Percentiles rank a stretch among this genome's conserved stretches.
phyloP scores from a whole-genome alignment of 2,329 filamentous ascomycete genomes.

The Cytospora chrysosperma region DNA sequence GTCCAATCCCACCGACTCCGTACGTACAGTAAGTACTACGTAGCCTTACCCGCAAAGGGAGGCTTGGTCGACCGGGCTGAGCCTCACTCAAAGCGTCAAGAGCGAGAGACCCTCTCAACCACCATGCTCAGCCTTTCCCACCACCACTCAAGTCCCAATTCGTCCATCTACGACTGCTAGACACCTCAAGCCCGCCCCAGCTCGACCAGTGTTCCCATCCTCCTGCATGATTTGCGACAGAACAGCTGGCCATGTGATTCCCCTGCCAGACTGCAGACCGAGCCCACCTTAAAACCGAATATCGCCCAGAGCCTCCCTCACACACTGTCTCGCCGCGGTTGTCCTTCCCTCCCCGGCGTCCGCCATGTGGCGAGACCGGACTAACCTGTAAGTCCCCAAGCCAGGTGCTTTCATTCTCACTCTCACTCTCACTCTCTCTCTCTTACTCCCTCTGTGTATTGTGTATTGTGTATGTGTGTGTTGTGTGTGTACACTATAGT shows the following conservation, averaged over 20 bases:
- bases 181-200: neutral
- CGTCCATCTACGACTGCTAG: slow-evolving; percentile 9
- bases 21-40: neutral
- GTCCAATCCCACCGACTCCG: neutral
- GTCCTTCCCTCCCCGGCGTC: slow-evolving; percentile 41
- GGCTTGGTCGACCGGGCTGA: slow-evolving; percentile 4
- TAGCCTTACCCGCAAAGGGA: slow-evolving; percentile 9
- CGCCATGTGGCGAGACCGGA: slow-evolving; percentile 98
- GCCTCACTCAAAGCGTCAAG: no score
- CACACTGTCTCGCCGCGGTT: slow-evolving; percentile 22
- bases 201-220: neutral
- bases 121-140: slow-evolving; percentile 17
- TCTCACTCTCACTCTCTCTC: no score
- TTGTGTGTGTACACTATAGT: no score
- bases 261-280: slow-evolving; percentile 6
- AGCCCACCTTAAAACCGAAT: neutral
- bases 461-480: no score
- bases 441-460: no score
- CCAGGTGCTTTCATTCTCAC: neutral
- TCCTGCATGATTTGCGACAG: slow-evolving; percentile 15
- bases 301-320: slow-evolving; percentile 18
- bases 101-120: slow-evolving; percentile 18
- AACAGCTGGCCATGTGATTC: slow-evolving; percentile 24
- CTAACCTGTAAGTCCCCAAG: slow-evolving; percentile 76
- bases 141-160: slow-evolving; percentile 21